phyloP scores from a whole-genome alignment of 495 filamentous ascomycete genomes.

The Amniculicola lignicola region DNA sequence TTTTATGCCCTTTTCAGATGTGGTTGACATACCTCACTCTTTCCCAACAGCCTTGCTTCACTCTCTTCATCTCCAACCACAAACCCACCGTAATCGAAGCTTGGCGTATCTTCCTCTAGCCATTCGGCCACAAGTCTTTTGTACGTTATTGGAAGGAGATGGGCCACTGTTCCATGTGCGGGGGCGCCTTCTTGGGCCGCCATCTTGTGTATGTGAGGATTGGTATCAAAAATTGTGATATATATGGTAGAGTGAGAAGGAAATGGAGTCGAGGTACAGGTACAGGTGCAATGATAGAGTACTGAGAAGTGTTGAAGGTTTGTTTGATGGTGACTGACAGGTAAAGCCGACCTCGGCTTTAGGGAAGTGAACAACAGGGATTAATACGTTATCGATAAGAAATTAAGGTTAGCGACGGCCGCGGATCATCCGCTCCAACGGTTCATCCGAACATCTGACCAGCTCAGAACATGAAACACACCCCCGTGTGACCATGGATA shows the following conservation, averaged over 20 bases:
- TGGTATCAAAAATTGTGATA: neutral
- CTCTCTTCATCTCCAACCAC: conserved; percentile 79
- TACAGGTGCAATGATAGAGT: conserved; percentile 5
- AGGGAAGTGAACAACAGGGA: too few species aligned
- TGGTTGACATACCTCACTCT: conserved; percentile 57
- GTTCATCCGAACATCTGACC: too few species aligned
- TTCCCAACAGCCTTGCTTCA: conserved; percentile 83
- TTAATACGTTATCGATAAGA: conserved; percentile 30
- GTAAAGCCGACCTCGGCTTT: conserved; percentile 9
- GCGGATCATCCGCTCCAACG: too few species aligned
- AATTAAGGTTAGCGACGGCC: conserved; percentile 12
- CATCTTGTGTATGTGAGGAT: conserved; percentile 7
- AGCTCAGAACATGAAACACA: neutral
- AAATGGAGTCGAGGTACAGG: too few species aligned
- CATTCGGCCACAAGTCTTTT: conserved; percentile 75
- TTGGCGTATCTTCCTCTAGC: conserved; percentile 93
- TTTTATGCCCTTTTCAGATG: too few species aligned
- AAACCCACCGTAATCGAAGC: conserved; percentile 95
- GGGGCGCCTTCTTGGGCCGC: conserved; percentile 47
- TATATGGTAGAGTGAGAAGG: conserved; percentile 7
- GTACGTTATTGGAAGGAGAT: conserved; percentile 81
- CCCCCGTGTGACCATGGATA: too few species aligned
- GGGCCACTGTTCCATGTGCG: conserved; percentile 68
- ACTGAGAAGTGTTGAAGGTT: neutral
- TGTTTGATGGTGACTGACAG: too few species aligned